These are phyloP conservation scores for Tausonia pullulans DNA, from an alignment of 1,284 basidiomycete genomes.

Conservation along the genomic window DNA sequence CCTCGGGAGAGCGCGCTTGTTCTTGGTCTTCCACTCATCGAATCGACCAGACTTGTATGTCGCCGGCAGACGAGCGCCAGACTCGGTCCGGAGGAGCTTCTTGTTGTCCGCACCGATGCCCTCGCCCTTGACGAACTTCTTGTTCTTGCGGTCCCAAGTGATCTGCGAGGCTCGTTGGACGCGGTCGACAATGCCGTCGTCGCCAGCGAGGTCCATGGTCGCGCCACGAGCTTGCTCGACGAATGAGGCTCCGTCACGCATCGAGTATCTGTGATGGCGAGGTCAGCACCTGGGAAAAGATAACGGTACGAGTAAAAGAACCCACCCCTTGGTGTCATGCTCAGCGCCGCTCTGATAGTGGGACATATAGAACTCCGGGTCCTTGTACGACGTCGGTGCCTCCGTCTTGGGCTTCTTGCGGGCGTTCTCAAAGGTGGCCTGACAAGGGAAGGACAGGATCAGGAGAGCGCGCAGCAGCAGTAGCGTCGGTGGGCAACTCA, in stretches of 20 bases:
- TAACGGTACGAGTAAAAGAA: not conserved
- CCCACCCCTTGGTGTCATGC: constrained; percentile 71
- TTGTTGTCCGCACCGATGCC: constrained; percentile 83
- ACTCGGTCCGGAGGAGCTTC: constrained; percentile 88
- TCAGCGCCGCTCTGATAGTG: constrained; percentile 76
- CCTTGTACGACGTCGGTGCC: constrained; percentile 48
- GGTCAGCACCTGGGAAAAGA: not conserved
- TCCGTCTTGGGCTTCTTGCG: constrained; percentile 37
- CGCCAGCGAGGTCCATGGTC: constrained; percentile 73
- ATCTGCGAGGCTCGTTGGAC: constrained; percentile 55
- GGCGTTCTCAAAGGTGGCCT: constrained; percentile 60
- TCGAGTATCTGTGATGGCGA: constrained; percentile 54
- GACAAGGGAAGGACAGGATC: not conserved
- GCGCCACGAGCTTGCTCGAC: constrained; percentile 68
- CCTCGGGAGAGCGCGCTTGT: constrained; percentile 56
- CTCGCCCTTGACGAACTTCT: constrained; percentile 80
- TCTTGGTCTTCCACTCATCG: constrained; percentile 86
- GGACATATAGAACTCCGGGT: constrained; percentile 82
- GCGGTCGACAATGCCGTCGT: constrained; percentile 55
- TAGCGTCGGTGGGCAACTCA: constrained; percentile 7
- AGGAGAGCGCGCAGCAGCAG: not conserved
- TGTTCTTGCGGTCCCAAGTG: constrained; percentile 93
- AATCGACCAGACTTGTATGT: constrained; percentile 86
- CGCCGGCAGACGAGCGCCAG: constrained; percentile 82
- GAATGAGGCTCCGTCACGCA: constrained; percentile 72